Percentiles rank a stretch among this genome's conserved stretches.
Conservation (phyloP, 2,329 filamentous ascomycete species). For the Bipolaris gigantea region DNA sequence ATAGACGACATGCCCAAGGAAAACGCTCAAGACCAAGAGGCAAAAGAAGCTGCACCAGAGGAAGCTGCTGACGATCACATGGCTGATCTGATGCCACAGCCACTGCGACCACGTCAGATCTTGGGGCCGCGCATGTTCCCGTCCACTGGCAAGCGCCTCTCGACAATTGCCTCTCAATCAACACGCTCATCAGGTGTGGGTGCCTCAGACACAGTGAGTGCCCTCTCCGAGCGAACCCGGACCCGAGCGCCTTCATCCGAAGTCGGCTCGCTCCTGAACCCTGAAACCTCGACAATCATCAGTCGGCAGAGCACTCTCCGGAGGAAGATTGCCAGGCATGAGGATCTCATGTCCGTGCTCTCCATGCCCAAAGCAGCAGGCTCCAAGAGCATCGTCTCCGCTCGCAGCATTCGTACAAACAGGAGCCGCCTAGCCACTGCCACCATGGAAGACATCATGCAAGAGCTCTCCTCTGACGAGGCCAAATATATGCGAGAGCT, state of each 20-base stretch:
- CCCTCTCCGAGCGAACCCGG: constrained; percentile 21
- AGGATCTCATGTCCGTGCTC: constrained; percentile 89
- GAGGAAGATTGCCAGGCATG: constrained; percentile 83
- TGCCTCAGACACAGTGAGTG: constrained; percentile 26
- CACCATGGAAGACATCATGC: constrained; percentile 74
- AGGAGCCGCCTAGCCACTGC: constrained; percentile 67
- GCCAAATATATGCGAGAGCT: constrained; percentile 86
- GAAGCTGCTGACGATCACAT: constrained; percentile 43
- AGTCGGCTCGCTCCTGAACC: constrained; percentile 32
- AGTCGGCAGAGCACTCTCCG: constrained; percentile 53
- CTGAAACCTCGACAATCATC: constrained; percentile 43
- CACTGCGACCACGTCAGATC: constrained; percentile 39
- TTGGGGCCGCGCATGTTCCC: constrained; percentile 53
- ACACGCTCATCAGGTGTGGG: constrained; percentile 14
- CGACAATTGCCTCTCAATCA: constrained; percentile 58
- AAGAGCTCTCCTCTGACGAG: constrained; percentile 82
- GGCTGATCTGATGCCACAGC: constrained; percentile 37
- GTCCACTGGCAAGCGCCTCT: constrained; percentile 58
- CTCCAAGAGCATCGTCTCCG: constrained; percentile 71
- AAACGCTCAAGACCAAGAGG: constrained; percentile 29
- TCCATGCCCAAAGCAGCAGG: constrained; percentile 68
- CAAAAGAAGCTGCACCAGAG: constrained; percentile 33
- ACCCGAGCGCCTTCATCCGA: constrained; percentile 31
- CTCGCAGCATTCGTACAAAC: constrained; percentile 75
- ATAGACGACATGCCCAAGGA: constrained; percentile 27